A percentile compares a stretch with the other conserved stretches of the same genome.
Conservation (phyloP, 768 basidiomycete genomes). For the Mycena latifolia region DNA sequence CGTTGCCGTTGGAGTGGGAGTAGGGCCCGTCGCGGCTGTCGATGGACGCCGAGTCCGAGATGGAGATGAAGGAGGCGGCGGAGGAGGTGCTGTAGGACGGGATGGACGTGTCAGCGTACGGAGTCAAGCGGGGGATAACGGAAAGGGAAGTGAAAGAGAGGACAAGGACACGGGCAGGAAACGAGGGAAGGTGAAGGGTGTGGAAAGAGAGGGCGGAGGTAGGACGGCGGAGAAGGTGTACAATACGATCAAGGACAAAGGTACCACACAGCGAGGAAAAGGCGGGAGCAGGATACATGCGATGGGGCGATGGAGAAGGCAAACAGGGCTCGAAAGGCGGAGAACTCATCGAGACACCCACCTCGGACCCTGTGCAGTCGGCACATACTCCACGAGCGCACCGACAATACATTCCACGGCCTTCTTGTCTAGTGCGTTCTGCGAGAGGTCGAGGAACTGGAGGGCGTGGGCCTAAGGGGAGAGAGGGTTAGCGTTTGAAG, state of each 20-base stretch:
- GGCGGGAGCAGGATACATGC: too few species aligned
- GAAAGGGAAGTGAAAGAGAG: background rate
- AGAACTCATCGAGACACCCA: background rate
- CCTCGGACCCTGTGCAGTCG: background rate
- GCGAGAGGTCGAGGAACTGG: slow-evolving; percentile 92
- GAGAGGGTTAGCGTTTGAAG: background rate
- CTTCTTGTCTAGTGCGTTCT: slow-evolving; percentile 87
- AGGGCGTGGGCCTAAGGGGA: slow-evolving; percentile 72
- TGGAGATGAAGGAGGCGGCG: slow-evolving; percentile 29
- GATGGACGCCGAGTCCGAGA: slow-evolving; percentile 25
- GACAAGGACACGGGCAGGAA: background rate
- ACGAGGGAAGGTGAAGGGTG: too few species aligned
- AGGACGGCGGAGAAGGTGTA: too few species aligned
- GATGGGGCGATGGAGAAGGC: too few species aligned
- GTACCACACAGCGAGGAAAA: too few species aligned
- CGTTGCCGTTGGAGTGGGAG: background rate
- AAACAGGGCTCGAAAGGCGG: background rate
- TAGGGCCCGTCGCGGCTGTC: slow-evolving; percentile 15
- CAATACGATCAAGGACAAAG: too few species aligned
- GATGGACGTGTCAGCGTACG: too few species aligned
- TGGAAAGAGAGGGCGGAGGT: too few species aligned
- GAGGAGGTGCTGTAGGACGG: slow-evolving; percentile 37
- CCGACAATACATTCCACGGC: slow-evolving; percentile 85
- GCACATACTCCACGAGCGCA: slow-evolving; percentile 60
- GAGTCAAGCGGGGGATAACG: background rate